Evolutionary conservation across 176 grass and related monocot species (phyloP), one percentile per base, ranked within the genome.

Genomic region (Carex parvula): DNA sequence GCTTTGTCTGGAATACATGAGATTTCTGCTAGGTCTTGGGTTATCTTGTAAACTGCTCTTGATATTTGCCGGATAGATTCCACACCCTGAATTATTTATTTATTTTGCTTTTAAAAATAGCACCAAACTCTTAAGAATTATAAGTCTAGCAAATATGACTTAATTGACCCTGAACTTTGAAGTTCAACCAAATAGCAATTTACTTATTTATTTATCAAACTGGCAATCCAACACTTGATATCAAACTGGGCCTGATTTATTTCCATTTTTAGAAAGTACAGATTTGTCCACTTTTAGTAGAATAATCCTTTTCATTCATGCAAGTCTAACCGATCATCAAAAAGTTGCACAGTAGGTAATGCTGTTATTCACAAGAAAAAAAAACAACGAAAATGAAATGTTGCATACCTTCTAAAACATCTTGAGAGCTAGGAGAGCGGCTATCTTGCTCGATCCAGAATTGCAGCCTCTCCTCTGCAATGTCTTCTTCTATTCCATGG

Each of bases 401-500:
- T 62, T 65, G 55, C 64, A 29, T 89, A 95, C 95, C 95, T 95
- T 95, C 95, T 35, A 98, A 62, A 14, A 88, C 85, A 79, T 92
- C 91, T 21, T 79, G 89, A 6, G 88, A 84, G 22, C 63, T 86
- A 85, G 90, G 55, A 80, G 91, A 83, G 20, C 93, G 93, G 44
- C 89, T 89, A 64, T 69, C 88, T 89, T 98, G 95, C 63, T 95
- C 93, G 75, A 95, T 92, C 95, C 93, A 98, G 87, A 95, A 95
- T 18, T 95, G 91, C 70, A 95, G 88, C 75, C 91, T 84, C 60
- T 98, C 95, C n/a, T 98, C 91, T 77, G 93, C 91, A 85, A 98
- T 98, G 88, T 98, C 95, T 87, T 93, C 95, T 91, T 98, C 95
- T 76, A 95, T 18, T 41, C 92, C 83, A 80, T 98, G 95, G 69